Evolutionary conservation across 768 basidiomycete species (phyloP).

Genomic region (Gymnopilus dilepis): DNA sequence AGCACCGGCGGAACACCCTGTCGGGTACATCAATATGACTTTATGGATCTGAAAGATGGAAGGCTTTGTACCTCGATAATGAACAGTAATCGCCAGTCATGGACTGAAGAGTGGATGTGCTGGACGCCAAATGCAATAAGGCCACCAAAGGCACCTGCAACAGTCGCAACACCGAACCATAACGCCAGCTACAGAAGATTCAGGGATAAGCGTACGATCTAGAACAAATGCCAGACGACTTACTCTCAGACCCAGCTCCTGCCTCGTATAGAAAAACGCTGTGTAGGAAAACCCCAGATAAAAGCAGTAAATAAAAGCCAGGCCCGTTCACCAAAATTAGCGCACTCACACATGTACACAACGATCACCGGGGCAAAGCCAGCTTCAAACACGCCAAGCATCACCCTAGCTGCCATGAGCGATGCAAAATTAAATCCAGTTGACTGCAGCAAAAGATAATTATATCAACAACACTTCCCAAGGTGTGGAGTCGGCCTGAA

Average conservation of each 20-base stretch:
- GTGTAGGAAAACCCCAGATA: background rate
- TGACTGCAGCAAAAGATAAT: conserved; percentile 43
- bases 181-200: conserved; percentile 58
- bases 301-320: background rate
- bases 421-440: conserved; percentile 64
- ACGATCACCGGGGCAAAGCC: conserved; percentile 81
- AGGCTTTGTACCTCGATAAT: conserved; percentile 66
- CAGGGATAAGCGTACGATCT: background rate
- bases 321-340: background rate
- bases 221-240: conserved; percentile 20
- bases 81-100: conserved; percentile 70
- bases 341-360: conserved; percentile 71
- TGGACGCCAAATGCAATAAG: conserved; percentile 82
- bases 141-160: conserved; percentile 87
- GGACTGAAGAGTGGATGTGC: conserved; percentile 53
- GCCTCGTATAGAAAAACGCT: conserved; percentile 82
- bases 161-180: conserved; percentile 86
- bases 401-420: conserved; percentile 60
- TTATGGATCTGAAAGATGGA: background rate
- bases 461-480: background rate
- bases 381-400: conserved; percentile 79
- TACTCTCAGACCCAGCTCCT: conserved; percentile 74
- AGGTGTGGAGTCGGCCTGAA: background rate
- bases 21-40: background rate
- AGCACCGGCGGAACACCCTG: conserved; percentile 73